phyloP scores from a whole-genome alignment of 495 filamentous ascomycete species.

The Trichoderma virens region DNA sequence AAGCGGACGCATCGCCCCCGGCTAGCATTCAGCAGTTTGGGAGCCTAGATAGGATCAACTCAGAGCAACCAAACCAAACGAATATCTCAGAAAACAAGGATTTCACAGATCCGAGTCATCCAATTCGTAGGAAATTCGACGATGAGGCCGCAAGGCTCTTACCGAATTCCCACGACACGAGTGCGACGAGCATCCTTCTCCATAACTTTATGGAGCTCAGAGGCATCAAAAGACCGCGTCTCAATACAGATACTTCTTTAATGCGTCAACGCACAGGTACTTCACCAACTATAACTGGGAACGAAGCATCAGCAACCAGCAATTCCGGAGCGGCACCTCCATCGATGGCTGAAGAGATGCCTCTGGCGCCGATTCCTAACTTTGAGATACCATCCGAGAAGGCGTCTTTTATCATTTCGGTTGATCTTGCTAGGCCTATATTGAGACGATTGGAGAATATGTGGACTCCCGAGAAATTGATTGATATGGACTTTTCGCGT shows the following conservation, averaged over 20 bases:
- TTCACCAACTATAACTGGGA: background rate
- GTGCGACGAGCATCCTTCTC: background rate
- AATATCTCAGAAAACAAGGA: background rate
- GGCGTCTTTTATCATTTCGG: background rate
- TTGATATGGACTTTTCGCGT: background rate
- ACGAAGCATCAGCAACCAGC: background rate
- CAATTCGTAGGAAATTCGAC: background rate
- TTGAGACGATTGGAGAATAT: background rate
- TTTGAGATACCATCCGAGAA: background rate
- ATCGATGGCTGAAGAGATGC: background rate
- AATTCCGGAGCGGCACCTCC: too few relatives aligned
- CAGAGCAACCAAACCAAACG: background rate
- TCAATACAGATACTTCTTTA: background rate
- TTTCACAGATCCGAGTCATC: background rate
- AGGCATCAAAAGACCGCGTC: background rate
- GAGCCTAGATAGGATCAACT: background rate
- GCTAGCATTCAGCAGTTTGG: background rate
- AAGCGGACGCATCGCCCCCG: background rate
- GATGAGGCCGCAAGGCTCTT: background rate
- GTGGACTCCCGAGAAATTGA: background rate
- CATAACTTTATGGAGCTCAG: background rate
- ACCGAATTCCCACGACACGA: background rate
- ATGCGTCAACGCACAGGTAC: background rate
- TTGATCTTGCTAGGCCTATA: background rate
- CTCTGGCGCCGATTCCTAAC: background rate